Evolutionary conservation across 2,329 filamentous ascomycete genomes (phyloP).

Genomic region (Tolypocladium ophioglossoides): DNA sequence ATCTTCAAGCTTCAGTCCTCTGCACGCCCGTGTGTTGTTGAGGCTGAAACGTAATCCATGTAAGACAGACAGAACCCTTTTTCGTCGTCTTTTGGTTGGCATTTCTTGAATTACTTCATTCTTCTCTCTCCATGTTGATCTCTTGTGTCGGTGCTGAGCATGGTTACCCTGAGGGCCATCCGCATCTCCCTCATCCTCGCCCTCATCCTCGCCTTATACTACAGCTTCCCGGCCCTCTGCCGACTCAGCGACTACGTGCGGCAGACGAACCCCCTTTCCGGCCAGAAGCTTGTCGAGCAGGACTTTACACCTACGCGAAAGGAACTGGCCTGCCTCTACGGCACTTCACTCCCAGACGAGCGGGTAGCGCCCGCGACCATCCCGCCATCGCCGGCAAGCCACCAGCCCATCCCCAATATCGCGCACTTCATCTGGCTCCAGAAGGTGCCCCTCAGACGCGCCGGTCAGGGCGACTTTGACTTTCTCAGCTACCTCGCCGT

Average conservation of each 20-base stretch:
- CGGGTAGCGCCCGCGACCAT: background rate
- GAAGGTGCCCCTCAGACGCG: conserved; percentile 1
- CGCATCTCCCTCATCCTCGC: background rate
- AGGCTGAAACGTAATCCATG: too few species aligned
- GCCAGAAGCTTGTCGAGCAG: conserved; percentile 5
- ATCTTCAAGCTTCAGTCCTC: too few species aligned
- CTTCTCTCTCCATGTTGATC: background rate
- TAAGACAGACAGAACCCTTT: too few species aligned
- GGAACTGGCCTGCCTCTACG: conserved; percentile 6
- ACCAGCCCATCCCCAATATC: conserved; percentile 6
- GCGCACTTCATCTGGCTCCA: conserved; percentile 8
- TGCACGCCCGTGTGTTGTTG: too few species aligned
- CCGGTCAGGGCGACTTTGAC: conserved; percentile 4
- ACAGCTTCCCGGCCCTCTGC: background rate
- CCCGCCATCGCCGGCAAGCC: background rate
- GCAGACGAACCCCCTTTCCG: conserved; percentile 4
- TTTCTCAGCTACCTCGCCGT: conserved; percentile 7
- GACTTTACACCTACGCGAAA: conserved; percentile 4
- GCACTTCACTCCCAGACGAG: background rate
- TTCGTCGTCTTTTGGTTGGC: too few species aligned
- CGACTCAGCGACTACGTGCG: conserved; percentile 1
- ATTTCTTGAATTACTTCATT: background rate
- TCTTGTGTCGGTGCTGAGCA: background rate
- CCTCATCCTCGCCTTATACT: background rate
- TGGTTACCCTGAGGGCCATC: background rate